Conservation (phyloP, 2,329 filamentous ascomycete species). For the Diaporthe vexans region DNA sequence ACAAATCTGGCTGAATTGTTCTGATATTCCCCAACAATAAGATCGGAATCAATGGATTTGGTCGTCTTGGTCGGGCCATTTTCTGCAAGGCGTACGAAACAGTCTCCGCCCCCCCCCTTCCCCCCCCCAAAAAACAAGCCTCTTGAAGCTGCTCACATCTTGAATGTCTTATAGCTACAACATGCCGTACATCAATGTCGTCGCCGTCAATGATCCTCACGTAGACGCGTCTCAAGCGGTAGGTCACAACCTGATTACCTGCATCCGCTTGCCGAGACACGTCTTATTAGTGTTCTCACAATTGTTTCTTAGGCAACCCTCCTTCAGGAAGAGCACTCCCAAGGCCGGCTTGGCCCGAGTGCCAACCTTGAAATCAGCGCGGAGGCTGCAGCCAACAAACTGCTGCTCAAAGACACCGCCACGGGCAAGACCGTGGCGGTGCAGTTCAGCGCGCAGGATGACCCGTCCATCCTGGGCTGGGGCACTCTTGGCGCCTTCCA, state of each 20-base stretch:
- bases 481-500: slow-evolving; percentile 8
- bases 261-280: neutral
- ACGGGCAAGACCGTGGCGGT: neutral
- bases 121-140: too few species aligned
- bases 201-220: slow-evolving; percentile 5
- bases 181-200: slow-evolving; percentile 8
- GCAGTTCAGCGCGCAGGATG: slow-evolving; percentile 14
- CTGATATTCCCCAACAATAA: neutral
- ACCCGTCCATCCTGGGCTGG: slow-evolving; percentile 13
- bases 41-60: slow-evolving; percentile 17
- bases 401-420: neutral
- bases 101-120: too few species aligned
- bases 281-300: neutral
- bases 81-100: slow-evolving; percentile 22
- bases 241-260: neutral
- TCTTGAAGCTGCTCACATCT: slow-evolving; percentile 21
- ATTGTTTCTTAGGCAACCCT: slow-evolving; percentile 2
- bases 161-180: neutral
- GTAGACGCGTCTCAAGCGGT: slow-evolving; percentile 16
- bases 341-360: neutral
- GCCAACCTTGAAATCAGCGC: slow-evolving; percentile 1
- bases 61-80: slow-evolving; percentile 14
- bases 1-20: neutral
- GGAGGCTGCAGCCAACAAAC: slow-evolving; percentile 7
- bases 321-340: slow-evolving; percentile 10